Base-by-base conservation (phyloP, 2,329 filamentous ascomycete species). In the Daldinia sp. region DNA sequence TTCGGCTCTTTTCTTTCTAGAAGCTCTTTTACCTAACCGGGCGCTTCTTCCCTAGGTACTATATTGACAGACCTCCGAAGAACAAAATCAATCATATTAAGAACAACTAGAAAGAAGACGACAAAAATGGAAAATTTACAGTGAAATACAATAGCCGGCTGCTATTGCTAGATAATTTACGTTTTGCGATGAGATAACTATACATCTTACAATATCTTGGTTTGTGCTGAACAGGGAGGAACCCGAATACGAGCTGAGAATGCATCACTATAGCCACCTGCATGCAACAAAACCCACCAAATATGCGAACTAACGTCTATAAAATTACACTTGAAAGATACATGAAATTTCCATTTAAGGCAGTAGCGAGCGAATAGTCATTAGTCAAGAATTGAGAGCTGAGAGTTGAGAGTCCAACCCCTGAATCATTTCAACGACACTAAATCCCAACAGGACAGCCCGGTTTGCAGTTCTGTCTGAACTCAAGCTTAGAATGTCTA, bases 241-340 rank as follows among this genome's bases (percentile, higher is more conserved):
- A 51, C 26, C 46, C 46, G 46, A 50, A 51, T 51, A 51, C 46
- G 46, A 51, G 26, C 3, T n/a, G 6, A 50, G 23, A 13, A 50
- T 50, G 23, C 20, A 4, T 10, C 26, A 30, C 4, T 23, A 46
- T 12, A 46, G 12, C 3, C 44, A n/a, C n/a, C n/a, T n/a, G n/a
- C n/a, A 23, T n/a, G 13, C 30, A 50, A 30, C 23, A 3, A 3
- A 33, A 33, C 18, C 46, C 15, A 18, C 15, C 26, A 51, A 9
- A 26, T n/a, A 33, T 51, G 15, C 15, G 6, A 33, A 33, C 7
- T 6, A 18, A 33, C 7, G 7, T 51, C 46, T 51, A 51, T n/a
- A 33, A 33, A 33, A 18, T 51, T 4, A 12, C 26, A 18, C 18
- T 51, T 18, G 15, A 18, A 6, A 33, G 3, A 33, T 51, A 26